phyloP scores from a whole-genome alignment of 192 early-diverging fungal species.

The Backusella sp. region DNA sequence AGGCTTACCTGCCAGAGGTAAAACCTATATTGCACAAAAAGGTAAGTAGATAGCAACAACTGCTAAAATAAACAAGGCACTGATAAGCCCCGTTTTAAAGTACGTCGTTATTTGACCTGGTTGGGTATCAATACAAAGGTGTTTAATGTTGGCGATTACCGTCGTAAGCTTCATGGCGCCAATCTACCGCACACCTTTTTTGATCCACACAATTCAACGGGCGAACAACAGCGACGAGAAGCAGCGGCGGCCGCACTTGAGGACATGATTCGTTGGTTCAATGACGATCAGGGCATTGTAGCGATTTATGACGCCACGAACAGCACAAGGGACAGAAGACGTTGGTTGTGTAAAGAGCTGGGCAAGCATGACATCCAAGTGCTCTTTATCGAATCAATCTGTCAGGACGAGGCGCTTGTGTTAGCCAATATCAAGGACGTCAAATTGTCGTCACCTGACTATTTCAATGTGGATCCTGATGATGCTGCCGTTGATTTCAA shows the following conservation, averaged over 20 bases:
- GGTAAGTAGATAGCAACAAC: slow-evolving; percentile 42
- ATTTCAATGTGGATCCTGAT: slow-evolving; percentile 83
- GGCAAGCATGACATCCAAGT: slow-evolving; percentile 78
- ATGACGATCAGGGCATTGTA: slow-evolving; percentile 76
- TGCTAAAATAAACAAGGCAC: background rate
- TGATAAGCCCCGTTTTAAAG: slow-evolving; percentile 30
- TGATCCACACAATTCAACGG: slow-evolving; percentile 79
- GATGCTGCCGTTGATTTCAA: slow-evolving; percentile 90
- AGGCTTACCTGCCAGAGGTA: slow-evolving; percentile 89
- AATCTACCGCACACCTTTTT: slow-evolving; percentile 84
- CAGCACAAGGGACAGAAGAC: slow-evolving; percentile 80
- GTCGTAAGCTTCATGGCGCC: slow-evolving; percentile 86
- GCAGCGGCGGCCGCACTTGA: slow-evolving; percentile 82
- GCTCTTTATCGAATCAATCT: slow-evolving; percentile 96
- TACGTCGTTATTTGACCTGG: slow-evolving; percentile 94
- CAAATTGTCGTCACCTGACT: slow-evolving; percentile 95
- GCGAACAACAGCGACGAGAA: slow-evolving; percentile 68
- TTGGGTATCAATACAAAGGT: slow-evolving; percentile 90
- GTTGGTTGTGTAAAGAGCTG: slow-evolving; percentile 70
- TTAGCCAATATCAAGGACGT: slow-evolving; percentile 93
- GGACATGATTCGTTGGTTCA: slow-evolving; percentile 94
- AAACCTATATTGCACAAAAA: slow-evolving; percentile 95
- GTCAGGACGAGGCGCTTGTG: slow-evolving; percentile 86
- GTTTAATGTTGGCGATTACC: slow-evolving; percentile 99
- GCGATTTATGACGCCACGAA: slow-evolving; percentile 99